phyloP scores from a whole-genome alignment of 139 green algal species.

The Volvox africanus region DNA sequence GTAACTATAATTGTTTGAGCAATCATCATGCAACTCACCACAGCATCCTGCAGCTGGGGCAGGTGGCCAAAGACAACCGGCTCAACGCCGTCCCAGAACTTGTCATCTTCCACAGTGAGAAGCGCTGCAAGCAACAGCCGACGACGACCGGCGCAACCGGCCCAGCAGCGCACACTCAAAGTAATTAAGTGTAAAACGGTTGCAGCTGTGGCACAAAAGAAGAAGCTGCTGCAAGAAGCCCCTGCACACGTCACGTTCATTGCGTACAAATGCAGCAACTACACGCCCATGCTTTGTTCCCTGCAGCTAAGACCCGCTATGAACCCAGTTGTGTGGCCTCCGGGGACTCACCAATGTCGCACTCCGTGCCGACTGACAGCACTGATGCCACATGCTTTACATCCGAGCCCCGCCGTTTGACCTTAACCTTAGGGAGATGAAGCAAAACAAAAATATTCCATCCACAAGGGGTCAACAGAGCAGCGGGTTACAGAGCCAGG shows the following conservation, averaged over 20 bases:
- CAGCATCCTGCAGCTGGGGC: conserved; percentile 84
- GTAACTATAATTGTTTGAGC: too few species aligned
- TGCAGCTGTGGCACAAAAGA: too few species aligned
- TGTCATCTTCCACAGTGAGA: conserved; percentile 92
- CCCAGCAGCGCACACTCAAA: too few species aligned
- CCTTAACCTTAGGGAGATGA: conserved; percentile 80
- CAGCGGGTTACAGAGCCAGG: too few species aligned
- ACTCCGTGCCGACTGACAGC: conserved; percentile 92
- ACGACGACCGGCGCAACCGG: background rate
- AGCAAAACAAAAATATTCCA: background rate
- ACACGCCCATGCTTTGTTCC: too few species aligned
- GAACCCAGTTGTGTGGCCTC: too few species aligned
- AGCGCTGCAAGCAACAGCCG: conserved; percentile 61
- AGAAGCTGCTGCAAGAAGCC: too few species aligned
- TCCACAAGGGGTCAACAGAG: too few species aligned
- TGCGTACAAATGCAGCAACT: too few species aligned
- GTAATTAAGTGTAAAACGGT: too few species aligned
- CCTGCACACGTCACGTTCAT: too few species aligned
- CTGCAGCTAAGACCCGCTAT: too few species aligned
- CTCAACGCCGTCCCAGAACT: conserved; percentile 85
- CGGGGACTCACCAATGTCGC: conserved; percentile 83
- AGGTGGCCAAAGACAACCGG: conserved; percentile 86
- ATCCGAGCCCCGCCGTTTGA: conserved; percentile 90
- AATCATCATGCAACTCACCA: conserved; percentile 73
- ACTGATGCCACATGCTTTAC: conserved; percentile 90